Conservation (phyloP, 1,139 yeast species). For the Kodamaea alishanica region DNA sequence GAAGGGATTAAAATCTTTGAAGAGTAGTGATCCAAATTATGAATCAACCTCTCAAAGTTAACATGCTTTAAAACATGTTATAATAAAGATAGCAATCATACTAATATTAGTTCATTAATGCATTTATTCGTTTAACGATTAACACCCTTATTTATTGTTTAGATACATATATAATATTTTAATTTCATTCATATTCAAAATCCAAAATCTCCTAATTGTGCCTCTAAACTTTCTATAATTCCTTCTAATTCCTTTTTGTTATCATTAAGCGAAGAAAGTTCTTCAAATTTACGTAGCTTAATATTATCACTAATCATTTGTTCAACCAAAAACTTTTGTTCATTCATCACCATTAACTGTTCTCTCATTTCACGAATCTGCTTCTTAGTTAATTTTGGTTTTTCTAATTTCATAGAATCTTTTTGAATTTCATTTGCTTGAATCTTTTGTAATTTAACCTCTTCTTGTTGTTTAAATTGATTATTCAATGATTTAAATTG, state of each 20-base stretch:
- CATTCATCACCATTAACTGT: constrained; percentile 80
- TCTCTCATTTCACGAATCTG: constrained; percentile 64
- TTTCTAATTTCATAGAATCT: constrained; percentile 1
- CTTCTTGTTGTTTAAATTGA: constrained; percentile 23
- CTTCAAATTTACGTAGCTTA: constrained; percentile 72
- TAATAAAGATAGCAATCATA: too few relatives aligned
- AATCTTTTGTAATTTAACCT: constrained; percentile 7
- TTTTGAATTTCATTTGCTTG: constrained; percentile 3
- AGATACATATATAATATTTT: too few relatives aligned
- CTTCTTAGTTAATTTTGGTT: constrained; percentile 32
- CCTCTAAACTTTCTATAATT: constrained; percentile 50
- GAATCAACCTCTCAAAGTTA: not conserved
- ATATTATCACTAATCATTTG: constrained; percentile 61
- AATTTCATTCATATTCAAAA: constrained; percentile 26
- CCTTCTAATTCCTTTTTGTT: constrained; percentile 56
- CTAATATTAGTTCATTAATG: too few relatives aligned
- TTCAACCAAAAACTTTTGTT: constrained; percentile 71
- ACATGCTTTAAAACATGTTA: too few relatives aligned
- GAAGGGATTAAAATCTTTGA: constrained; percentile 1
- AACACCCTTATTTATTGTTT: too few relatives aligned
- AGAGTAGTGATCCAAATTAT: not conserved
- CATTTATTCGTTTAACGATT: too few relatives aligned
- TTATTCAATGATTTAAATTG: constrained; percentile 29
- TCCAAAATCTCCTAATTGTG: constrained; percentile 62
- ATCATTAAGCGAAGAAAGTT: constrained; percentile 55